Percentiles rank a stretch among this genome's conserved stretches.
phyloP scores from a whole-genome alignment of 768 basidiomycete species.

The Panus rudis region DNA sequence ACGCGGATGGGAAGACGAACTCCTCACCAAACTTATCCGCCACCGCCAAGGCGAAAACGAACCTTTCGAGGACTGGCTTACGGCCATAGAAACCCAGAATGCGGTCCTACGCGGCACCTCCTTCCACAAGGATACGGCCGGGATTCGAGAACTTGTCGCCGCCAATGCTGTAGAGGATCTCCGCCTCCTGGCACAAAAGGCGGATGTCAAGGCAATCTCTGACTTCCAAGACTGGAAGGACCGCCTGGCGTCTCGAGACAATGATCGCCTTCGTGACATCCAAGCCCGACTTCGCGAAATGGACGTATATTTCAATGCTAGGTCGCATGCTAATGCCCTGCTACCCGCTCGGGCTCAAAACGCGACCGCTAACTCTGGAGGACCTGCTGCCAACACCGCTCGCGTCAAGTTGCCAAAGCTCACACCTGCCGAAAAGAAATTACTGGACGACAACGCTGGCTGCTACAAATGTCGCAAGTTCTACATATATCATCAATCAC shows the following conservation, averaged over 20 bases:
- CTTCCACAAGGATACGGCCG: neutral
- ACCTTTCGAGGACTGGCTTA: conserved; percentile 3
- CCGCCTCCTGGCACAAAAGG: neutral
- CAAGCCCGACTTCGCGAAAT: too few relatives aligned
- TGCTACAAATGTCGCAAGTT: neutral
- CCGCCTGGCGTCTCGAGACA: too few relatives aligned
- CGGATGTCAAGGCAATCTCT: too few relatives aligned
- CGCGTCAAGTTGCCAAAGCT: neutral
- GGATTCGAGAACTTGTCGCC: neutral
- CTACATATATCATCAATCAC: neutral
- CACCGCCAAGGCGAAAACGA: neutral
- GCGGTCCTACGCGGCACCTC: neutral
- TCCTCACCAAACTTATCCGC: neutral
- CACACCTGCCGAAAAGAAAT: neutral
- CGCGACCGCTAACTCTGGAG: too few relatives aligned
- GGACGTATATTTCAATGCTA: too few relatives aligned
- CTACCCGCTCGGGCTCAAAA: too few relatives aligned
- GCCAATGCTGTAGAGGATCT: neutral
- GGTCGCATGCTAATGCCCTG: too few relatives aligned
- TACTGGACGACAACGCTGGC: conserved; percentile 2
- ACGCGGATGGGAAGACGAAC: conserved; percentile 2
- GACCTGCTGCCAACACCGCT: too few relatives aligned
- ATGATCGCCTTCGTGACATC: too few relatives aligned
- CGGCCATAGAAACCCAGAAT: conserved; percentile 2
- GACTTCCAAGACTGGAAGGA: too few relatives aligned